These are phyloP conservation scores for Marasmius tenuissimus DNA, from an alignment of 1,284 basidiomycete genomes.

Conservation along the genomic window DNA sequence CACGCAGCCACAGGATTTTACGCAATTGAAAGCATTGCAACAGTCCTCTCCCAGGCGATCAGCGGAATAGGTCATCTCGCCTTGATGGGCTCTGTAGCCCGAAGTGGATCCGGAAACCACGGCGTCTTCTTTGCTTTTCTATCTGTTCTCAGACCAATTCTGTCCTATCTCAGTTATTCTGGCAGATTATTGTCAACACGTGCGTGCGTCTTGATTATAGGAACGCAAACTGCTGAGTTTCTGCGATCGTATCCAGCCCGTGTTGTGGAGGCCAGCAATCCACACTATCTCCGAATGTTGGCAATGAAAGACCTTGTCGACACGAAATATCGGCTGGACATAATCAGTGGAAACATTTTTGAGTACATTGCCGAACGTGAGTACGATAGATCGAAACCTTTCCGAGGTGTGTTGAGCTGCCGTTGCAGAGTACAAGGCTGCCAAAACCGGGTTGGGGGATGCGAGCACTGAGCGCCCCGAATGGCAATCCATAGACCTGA, in stretches of 20 bases:
- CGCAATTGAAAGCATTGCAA: too few relatives aligned
- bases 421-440: slow-evolving; percentile 30
- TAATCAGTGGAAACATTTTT: slow-evolving; percentile 30
- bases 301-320: slow-evolving; percentile 24
- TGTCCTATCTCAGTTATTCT: too few relatives aligned
- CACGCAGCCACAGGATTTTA: too few relatives aligned
- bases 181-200: too few relatives aligned
- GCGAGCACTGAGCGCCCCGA: slow-evolving; percentile 22
- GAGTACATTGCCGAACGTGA: slow-evolving; percentile 29
- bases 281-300: slow-evolving; percentile 17
- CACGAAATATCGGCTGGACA: slow-evolving; percentile 27
- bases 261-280: background rate
- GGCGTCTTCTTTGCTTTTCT: too few relatives aligned
- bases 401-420: background rate
- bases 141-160: too few relatives aligned
- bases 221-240: too few relatives aligned
- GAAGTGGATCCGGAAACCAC: too few relatives aligned
- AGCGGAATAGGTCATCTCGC: too few relatives aligned
- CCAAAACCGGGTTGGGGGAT: slow-evolving; percentile 25
- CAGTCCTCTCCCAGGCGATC: too few relatives aligned
- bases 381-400: background rate
- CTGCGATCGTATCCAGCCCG: background rate
- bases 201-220: too few relatives aligned
- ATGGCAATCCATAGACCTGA: slow-evolving; percentile 13
- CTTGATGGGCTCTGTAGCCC: too few relatives aligned